Evolutionary conservation across 2,329 filamentous ascomycete species (phyloP), one percentile per base, ranked within the genome.

Genomic region (Pseudohalonectria lignicola): DNA sequence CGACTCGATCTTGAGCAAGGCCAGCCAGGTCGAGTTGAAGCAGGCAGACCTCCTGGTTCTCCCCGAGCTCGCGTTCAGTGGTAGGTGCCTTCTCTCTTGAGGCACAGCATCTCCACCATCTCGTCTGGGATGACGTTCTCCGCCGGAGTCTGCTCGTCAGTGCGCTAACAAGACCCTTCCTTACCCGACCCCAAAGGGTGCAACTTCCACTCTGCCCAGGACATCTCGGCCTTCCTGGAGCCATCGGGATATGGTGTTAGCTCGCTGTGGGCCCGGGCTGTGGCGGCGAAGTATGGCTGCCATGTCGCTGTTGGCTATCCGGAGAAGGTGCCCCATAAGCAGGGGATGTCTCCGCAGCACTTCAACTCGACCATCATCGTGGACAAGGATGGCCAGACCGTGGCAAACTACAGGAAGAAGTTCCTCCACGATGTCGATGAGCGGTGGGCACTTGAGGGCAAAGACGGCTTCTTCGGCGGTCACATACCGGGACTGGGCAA

Each of bases 31-130:
- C 2, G 62, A 71, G 12, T 39, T 87, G 2, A 79, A 85, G 47
- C 60, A 69, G 13, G 31, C 88, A 1, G 81, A 86, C 50, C 66
- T 88, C 20, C 63, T 92, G 0, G 74, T 90, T 0, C 60, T 90
- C 0, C 83, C 85, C 0, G 85, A 90, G 52, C 61, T 90, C 54
- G 81, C 84, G 1, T 86, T 90, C 51, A 70, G 76, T 40, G 80
- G 80, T 83, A 59, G 46, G 61, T 51, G 33, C 30, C 17, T 7
- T 15, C 13, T 15, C n/a, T n/a, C n/a, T n/a, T n/a, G n/a, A n/a
- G n/a, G n/a, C n/a, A n/a, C n/a, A n/a, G n/a, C n/a, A n/a, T n/a
- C n/a, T n/a, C n/a, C n/a, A n/a, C n/a, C n/a, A n/a, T n/a, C n/a
- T n/a, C n/a, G n/a, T n/a, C n/a, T n/a, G n/a, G n/a, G n/a, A n/a